Conservation (phyloP, 345 rosid genomes). For the Eucalyptus victrix region DNA sequence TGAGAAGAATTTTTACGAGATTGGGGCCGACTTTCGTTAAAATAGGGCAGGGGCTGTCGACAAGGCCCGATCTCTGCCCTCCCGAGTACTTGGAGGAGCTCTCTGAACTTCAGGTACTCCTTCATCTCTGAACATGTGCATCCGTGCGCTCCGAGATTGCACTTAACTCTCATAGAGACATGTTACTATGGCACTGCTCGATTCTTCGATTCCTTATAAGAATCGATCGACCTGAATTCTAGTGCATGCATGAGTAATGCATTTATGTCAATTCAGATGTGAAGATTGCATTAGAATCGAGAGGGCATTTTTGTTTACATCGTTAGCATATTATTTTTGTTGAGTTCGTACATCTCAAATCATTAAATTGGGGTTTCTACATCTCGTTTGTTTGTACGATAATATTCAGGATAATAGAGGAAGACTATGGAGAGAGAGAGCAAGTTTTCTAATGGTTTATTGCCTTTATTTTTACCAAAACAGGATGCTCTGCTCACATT, state of each 20-base stretch:
- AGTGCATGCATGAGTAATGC: background rate
- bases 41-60: conserved; percentile 91
- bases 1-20: conserved; percentile 59
- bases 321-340: background rate
- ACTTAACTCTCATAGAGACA: background rate
- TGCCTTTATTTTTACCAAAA: too few relatives aligned
- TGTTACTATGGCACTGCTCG: background rate
- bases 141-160: background rate
- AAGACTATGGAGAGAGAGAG: background rate
- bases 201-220: background rate
- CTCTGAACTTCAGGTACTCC: conserved; percentile 73
- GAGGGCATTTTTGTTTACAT: background rate
- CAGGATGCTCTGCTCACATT: too few relatives aligned
- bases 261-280: background rate
- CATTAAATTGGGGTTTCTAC: background rate
- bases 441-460: too few relatives aligned
- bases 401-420: background rate
- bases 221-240: background rate
- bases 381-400: background rate
- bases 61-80: conserved; percentile 91
- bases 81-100: conserved; percentile 88
- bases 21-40: conserved; percentile 91
- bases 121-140: background rate
- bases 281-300: background rate
- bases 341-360: background rate